These are phyloP conservation scores for Liquidambar formosana DNA, from an alignment of 164 flowering plant genomes.

Conservation along the genomic window DNA sequence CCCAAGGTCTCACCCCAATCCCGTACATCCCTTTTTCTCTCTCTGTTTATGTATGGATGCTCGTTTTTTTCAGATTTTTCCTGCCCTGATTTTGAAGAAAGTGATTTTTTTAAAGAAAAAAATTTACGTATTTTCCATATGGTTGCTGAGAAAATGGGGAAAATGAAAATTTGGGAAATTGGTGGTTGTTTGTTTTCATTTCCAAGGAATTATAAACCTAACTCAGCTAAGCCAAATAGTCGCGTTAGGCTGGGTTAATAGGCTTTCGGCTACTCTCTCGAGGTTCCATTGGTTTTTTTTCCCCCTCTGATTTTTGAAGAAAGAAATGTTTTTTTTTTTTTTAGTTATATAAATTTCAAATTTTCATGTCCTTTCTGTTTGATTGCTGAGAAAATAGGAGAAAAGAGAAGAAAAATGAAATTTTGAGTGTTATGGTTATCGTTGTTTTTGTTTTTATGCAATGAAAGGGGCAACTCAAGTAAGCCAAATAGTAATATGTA, in stretches of 20 bases:
- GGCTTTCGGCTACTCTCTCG: too few relatives aligned
- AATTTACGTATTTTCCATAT: not conserved
- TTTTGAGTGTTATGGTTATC: too few relatives aligned
- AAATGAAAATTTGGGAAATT: too few relatives aligned
- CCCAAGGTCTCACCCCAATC: slow-evolving; percentile 76
- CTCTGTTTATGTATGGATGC: not conserved
- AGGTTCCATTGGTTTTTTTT: not conserved
- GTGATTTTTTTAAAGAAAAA: not conserved
- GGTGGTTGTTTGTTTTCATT: not conserved
- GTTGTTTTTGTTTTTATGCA: too few relatives aligned
- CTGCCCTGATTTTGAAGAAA: not conserved
- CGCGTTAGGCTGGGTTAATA: too few relatives aligned
- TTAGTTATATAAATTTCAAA: too few relatives aligned
- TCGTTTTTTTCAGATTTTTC: not conserved
- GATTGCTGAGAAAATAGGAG: not conserved
- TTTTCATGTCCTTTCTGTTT: not conserved
- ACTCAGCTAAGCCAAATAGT: too few relatives aligned
- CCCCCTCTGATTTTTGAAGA: too few relatives aligned
- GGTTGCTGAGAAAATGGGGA: not conserved
- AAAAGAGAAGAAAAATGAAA: not conserved
- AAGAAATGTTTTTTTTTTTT: too few relatives aligned
- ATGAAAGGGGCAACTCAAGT: too few relatives aligned
- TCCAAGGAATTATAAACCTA: too few relatives aligned
- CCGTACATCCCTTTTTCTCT: not conserved
- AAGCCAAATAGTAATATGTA: too few relatives aligned